phyloP scores from a whole-genome alignment of 257 asterid species.

The Penstemon barbatus region DNA sequence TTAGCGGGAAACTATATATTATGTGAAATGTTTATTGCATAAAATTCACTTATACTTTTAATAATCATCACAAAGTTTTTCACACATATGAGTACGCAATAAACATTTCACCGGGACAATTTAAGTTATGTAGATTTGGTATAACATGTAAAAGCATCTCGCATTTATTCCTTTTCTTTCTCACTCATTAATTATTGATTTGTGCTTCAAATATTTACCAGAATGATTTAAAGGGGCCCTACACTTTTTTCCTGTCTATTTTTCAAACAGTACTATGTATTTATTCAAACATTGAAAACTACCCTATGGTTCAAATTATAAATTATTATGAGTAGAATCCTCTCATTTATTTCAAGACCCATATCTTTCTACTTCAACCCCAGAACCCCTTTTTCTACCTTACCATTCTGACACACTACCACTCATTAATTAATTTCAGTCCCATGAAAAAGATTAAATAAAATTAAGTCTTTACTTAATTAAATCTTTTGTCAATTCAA shows the following conservation, averaged over 20 bases:
- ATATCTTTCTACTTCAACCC: constrained; percentile 40
- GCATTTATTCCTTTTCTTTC: constrained; percentile 4
- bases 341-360: constrained; percentile 46
- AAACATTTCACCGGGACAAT: too few relatives aligned
- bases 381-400: constrained; percentile 25
- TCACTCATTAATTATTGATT: constrained; percentile 29
- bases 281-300: constrained; percentile 45
- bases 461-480: constrained; percentile 14
- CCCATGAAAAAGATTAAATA: constrained; percentile 34
- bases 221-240: constrained; percentile 57
- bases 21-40: too few relatives aligned
- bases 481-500: background rate
- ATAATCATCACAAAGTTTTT: too few relatives aligned
- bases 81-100: too few relatives aligned
- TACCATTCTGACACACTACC: constrained; percentile 61
- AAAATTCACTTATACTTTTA: too few relatives aligned
- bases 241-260: constrained; percentile 40
- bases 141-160: too few relatives aligned
- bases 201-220: constrained; percentile 33
- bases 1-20: too few relatives aligned
- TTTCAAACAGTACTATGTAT: constrained; percentile 22
- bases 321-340: constrained; percentile 48
- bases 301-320: constrained; percentile 37
- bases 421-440: constrained; percentile 45
- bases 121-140: too few relatives aligned